Base-by-base conservation (phyloP, 208 protist species). In the Borovskyia barvae region DNA sequence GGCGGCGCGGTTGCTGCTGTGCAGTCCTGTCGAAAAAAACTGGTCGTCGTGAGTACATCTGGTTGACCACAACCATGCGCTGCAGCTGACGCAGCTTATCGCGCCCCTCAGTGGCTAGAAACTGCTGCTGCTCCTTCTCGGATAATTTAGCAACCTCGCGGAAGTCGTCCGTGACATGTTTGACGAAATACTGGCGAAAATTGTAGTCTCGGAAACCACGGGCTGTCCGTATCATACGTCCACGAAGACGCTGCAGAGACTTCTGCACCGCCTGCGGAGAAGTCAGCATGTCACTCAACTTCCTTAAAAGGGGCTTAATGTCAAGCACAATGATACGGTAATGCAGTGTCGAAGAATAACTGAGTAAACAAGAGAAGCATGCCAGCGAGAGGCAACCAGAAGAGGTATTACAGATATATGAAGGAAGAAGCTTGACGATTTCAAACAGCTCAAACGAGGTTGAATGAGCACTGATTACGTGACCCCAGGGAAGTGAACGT, bases 181-280 rank as follows among this genome's bases (percentile, higher is more conserved):
- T 62, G 11, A 90, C 77, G 69, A 95, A 95, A 46, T 95, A 95
- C 33, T 77, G 50, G 29, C 89, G 77, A 32, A 95, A 95, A 68
- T 95, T 95, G 70, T 95, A 95, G 65, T 95, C 89, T 33, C 74
- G 66, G 48, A 95, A 93, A 17, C 66, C 64, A 24, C 66, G 65
- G 0, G 89, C 85, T 17, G 79, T 77, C 1, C 69, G 66, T 9
- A 93, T 41, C 65, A 90, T 74, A 25, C 80, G 70, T 3, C 51
- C 60, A 22, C 80, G 78, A 11, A 94, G 76, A 1, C 59, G 62
- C 9, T 54, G 53, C 22, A 93, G 60, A 5, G 87, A 68, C 36
- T 73, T 36, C 47, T 75, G 58, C 17, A 80, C 67, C 3, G 49
- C 42, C n/a, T 35, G 39, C 26, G 54, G 41, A 3, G 54, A n/a